Percentiles rank a stretch among this genome's conserved stretches.
These are phyloP conservation scores for Scheffersomyces ergatensis DNA, from an alignment of 805 yeast species.

Conservation along the genomic window DNA sequence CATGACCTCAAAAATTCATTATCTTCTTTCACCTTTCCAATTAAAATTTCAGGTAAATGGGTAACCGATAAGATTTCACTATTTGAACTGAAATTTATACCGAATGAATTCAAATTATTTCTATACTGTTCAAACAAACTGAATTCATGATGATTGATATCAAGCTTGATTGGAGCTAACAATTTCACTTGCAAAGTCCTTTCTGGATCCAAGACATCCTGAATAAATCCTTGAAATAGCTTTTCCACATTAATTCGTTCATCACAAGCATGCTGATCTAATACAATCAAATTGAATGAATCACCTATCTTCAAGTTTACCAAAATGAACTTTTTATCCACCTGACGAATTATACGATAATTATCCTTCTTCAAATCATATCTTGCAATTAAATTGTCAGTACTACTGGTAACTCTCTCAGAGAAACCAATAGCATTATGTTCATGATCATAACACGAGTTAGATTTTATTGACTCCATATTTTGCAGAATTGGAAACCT, in stretches of 20 bases:
- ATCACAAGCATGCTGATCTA: conserved; percentile 88
- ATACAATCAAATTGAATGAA: conserved; percentile 28
- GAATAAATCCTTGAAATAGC: conserved; percentile 36
- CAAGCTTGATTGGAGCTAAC: not conserved
- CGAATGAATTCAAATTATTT: conserved; percentile 14
- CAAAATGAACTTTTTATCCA: conserved; percentile 65
- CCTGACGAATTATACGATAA: conserved; percentile 48
- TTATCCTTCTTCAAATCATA: conserved; percentile 12
- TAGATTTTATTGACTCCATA: not conserved
- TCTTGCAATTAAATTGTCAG: conserved; percentile 7
- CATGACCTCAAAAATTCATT: conserved; percentile 28
- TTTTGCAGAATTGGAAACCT: not conserved
- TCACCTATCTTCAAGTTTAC: conserved; percentile 18
- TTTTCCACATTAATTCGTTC: conserved; percentile 67
- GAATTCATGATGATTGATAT: conserved; percentile 5
- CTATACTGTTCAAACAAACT: conserved; percentile 9
- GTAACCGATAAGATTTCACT: conserved; percentile 23
- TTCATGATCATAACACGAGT: not conserved
- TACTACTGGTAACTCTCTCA: not conserved
- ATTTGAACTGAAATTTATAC: conserved; percentile 10
- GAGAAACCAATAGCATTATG: not conserved
- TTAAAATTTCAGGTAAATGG: conserved; percentile 44
- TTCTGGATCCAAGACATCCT: conserved; percentile 17
- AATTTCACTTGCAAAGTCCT: conserved; percentile 12
- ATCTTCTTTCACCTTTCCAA: conserved; percentile 26